Conservation (phyloP, 2,329 filamentous ascomycete genomes). For the Fusarium haematococcum region DNA sequence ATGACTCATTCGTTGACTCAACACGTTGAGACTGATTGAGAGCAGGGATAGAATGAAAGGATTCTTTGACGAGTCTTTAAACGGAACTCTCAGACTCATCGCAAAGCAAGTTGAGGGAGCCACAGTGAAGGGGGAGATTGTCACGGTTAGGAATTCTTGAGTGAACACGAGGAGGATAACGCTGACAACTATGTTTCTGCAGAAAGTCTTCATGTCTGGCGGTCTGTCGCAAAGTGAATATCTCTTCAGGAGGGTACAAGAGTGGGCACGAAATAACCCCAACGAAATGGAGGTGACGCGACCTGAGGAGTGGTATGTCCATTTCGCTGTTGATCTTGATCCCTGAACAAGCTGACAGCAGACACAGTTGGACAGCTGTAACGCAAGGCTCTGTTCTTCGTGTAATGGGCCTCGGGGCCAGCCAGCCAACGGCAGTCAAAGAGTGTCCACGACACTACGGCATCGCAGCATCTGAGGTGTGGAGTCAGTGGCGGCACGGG, state of each 20-base stretch:
- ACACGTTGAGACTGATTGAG: not conserved
- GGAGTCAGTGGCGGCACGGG: not conserved
- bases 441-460: conserved; percentile 5
- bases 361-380: not conserved
- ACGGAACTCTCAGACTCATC: not conserved
- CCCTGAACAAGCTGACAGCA: not conserved
- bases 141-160: not conserved
- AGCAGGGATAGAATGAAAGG: not conserved
- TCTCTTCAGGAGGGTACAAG: not conserved
- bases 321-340: not conserved
- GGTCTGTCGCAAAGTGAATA: conserved; percentile 4
- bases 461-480: not conserved
- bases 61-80: not conserved
- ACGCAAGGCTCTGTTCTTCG: conserved; percentile 6
- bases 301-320: conserved; percentile 1
- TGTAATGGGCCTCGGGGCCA: conserved; percentile 1
- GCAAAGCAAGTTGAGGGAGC: conserved; percentile 5
- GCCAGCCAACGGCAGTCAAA: not conserved
- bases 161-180: not conserved
- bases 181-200: not conserved
- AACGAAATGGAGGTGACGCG: not conserved
- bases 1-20: not conserved
- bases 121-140: not conserved
- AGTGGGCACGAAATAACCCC: not conserved
- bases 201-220: conserved; percentile 8